Percentiles rank a stretch among this genome's conserved stretches.
Conservation (phyloP, 2,329 filamentous ascomycete genomes). For the Bipolaris zeicola region DNA sequence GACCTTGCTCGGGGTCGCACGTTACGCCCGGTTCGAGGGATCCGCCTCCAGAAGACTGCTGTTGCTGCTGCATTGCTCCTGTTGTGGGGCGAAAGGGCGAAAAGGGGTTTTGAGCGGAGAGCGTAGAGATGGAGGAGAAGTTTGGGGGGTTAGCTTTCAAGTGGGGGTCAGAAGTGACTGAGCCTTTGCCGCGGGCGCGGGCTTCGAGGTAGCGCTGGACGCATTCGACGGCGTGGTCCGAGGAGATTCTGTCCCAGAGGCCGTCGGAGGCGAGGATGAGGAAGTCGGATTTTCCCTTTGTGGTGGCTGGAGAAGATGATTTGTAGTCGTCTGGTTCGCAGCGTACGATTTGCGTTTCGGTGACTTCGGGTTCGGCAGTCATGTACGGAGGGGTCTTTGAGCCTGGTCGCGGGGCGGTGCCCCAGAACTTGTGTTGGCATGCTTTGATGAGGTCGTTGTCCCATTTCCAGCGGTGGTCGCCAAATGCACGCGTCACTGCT, state of each 20-base stretch:
- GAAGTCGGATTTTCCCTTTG: slow-evolving; percentile 55
- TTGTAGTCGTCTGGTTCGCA: slow-evolving; percentile 23
- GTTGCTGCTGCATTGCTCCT: no score
- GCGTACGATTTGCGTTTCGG: slow-evolving; percentile 58
- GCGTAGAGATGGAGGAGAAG: slow-evolving; percentile 7
- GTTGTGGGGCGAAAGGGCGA: neutral
- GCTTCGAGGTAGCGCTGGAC: slow-evolving; percentile 61
- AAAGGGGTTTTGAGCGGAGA: neutral
- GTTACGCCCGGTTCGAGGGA: slow-evolving; percentile 42
- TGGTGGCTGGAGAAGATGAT: neutral
- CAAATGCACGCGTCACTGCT: slow-evolving; percentile 69
- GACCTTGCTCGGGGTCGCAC: slow-evolving; percentile 41
- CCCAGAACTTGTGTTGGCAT: slow-evolving; percentile 57
- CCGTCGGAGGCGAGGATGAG: slow-evolving; percentile 71
- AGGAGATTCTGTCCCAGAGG: slow-evolving; percentile 67
- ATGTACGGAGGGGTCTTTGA: slow-evolving; percentile 67
- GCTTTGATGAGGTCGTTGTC: slow-evolving; percentile 55
- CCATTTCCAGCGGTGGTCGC: slow-evolving; percentile 73
- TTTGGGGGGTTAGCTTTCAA: slow-evolving; percentile 11
- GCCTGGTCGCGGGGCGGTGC: slow-evolving; percentile 53
- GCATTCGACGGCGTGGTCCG: slow-evolving; percentile 62
- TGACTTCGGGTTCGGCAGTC: slow-evolving; percentile 69
- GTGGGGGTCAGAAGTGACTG: slow-evolving; percentile 24
- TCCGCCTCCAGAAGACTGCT: neutral
- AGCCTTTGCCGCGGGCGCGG: slow-evolving; percentile 33